Evolutionary conservation across 2,329 filamentous ascomycete genomes (phyloP), one percentile per base, ranked within the genome.

Genomic region (Fusarium luffae): DNA sequence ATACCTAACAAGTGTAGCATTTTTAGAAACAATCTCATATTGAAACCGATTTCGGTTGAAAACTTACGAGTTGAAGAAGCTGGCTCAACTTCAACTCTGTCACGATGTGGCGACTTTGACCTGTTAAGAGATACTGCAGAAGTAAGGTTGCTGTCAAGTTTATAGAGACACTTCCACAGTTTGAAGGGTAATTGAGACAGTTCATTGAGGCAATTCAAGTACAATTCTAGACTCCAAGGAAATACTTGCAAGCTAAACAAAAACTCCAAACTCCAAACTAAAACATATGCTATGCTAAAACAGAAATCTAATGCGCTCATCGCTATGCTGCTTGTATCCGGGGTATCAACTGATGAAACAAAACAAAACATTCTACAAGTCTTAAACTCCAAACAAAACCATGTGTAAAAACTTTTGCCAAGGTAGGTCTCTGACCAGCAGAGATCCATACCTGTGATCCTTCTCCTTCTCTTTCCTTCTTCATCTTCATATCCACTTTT

Each of bases 331-430:
- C 21, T 30, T 43, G 37, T 34, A 19, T 27, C 44, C 11, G n/a
- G 63, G 63, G 62, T 66, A 66, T 66, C 40, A 23, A 44, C 40
- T 51, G 25, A 59, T 47, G 42, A 61, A 63, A 57, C 51, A 66
- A 55, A 41, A 46, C 41, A 41, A 30, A 44, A 46, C 34, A 18
- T 19, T 27, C 50, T n/a, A 44, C 28, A 9, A 54, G 47, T 48
- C 51, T 43, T 44, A 23, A 28, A 46, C 23, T n/a, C 34, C 23
- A 21, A 42, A 14, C 25, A 6, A 11, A 10, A 47, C 30, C 40
- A 25, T 28, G 34, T 40, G 9, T 16, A 37, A 54, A 57, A 30
- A 40, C 43, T 37, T 68, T 68, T 65, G 27, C 28, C 27, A 10
- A 34, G 18, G 27, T 19, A 47, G 19, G 37, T 30, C 43, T 57